Evolutionary conservation across 352 stramenopile genomes (phyloP).

Genomic region (Phytopythium aichiense): DNA sequence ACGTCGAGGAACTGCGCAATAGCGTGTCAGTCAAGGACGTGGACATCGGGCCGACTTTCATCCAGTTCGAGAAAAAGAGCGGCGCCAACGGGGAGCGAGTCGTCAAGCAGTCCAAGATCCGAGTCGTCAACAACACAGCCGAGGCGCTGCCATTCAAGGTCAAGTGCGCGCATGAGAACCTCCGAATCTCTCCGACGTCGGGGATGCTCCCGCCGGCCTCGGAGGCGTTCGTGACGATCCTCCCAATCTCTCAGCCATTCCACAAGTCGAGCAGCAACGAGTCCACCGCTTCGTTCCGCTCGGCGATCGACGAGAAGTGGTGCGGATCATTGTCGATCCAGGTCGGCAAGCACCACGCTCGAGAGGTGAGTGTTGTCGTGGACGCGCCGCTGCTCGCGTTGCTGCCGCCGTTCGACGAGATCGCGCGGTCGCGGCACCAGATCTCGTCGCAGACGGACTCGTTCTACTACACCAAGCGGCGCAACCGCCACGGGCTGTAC

Average conservation of each 20-base stretch:
- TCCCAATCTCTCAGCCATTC: slow-evolving; percentile 55
- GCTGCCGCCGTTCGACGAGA: slow-evolving; percentile 56
- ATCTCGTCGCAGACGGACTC: slow-evolving; percentile 74
- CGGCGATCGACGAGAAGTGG: slow-evolving; percentile 35
- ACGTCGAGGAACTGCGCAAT: slow-evolving; percentile 44
- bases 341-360: slow-evolving; percentile 39
- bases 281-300: neutral
- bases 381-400: slow-evolving; percentile 27
- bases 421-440: slow-evolving; percentile 53
- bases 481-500: slow-evolving; percentile 69
- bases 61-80: slow-evolving; percentile 41
- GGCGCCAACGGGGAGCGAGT: slow-evolving; percentile 19
- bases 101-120: slow-evolving; percentile 28
- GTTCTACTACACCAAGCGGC: slow-evolving; percentile 84
- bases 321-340: slow-evolving; percentile 55
- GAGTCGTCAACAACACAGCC: slow-evolving; percentile 55
- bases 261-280: slow-evolving; percentile 9
- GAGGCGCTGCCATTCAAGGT: slow-evolving; percentile 48
- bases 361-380: slow-evolving; percentile 72
- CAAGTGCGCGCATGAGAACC: slow-evolving; percentile 47
- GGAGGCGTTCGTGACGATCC: slow-evolving; percentile 37
- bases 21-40: slow-evolving; percentile 43
- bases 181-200: slow-evolving; percentile 37
- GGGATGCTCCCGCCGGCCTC: slow-evolving; percentile 44
- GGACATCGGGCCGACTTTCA: slow-evolving; percentile 52